phyloP scores from a whole-genome alignment of 768 basidiomycete genomes.

The Panaeolus papilionaceus region DNA sequence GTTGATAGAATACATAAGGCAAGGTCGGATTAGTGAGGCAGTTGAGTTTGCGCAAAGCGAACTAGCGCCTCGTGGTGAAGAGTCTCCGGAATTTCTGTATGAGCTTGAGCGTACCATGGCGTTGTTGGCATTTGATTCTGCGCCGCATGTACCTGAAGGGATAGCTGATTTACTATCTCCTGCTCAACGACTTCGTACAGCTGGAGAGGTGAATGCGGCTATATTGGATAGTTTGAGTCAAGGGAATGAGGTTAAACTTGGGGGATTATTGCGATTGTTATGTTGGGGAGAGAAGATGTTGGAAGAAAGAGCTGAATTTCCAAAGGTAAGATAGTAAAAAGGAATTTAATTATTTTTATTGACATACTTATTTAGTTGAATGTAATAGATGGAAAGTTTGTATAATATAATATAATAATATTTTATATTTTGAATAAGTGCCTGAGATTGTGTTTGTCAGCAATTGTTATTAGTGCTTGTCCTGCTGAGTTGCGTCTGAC shows the following conservation, averaged over 20 bases:
- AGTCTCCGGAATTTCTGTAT: slow-evolving; percentile 90
- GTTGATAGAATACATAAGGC: slow-evolving; percentile 92
- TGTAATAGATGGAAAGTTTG: slow-evolving; percentile 36
- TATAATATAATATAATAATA: slow-evolving; percentile 15
- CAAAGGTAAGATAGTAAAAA: slow-evolving; percentile 55
- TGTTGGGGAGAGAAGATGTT: slow-evolving; percentile 89
- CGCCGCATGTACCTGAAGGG: slow-evolving; percentile 60
- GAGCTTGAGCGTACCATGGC: slow-evolving; percentile 97
- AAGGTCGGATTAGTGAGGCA: slow-evolving; percentile 78
- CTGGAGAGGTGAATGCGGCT: slow-evolving; percentile 93
- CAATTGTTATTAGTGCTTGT: slow-evolving; percentile 21
- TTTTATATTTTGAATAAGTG: neutral
- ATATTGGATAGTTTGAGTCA: slow-evolving; percentile 93
- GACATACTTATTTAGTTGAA: slow-evolving; percentile 32
- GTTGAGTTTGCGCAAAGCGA: slow-evolving; percentile 92
- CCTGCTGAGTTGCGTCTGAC: slow-evolving; percentile 14
- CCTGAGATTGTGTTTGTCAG: slow-evolving; percentile 32
- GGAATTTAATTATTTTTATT: slow-evolving; percentile 18
- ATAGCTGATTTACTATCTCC: slow-evolving; percentile 85
- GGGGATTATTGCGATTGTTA: slow-evolving; percentile 80
- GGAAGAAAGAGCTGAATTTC: slow-evolving; percentile 80
- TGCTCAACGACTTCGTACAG: slow-evolving; percentile 92
- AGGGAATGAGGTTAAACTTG: slow-evolving; percentile 90
- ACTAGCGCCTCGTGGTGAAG: slow-evolving; percentile 93
- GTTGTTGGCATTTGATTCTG: slow-evolving; percentile 80